Evolutionary conservation across 345 rosid species (phyloP).

Genomic region (Lumnitzera littorea): DNA sequence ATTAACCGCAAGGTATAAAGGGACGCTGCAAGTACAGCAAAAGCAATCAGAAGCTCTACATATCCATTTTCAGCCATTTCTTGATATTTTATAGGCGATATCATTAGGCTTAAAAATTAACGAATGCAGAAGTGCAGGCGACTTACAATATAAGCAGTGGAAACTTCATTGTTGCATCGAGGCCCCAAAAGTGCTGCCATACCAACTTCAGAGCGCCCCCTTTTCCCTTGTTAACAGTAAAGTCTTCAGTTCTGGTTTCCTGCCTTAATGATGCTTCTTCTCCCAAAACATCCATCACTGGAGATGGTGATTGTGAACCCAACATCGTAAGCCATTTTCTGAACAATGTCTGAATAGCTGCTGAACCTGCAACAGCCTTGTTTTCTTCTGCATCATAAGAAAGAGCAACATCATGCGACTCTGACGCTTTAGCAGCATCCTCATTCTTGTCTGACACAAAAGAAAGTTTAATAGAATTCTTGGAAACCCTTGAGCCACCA

Average conservation of each 20-base stretch:
- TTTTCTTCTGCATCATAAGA: constrained; percentile 56
- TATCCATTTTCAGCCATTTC: too few relatives aligned
- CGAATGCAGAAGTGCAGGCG: neutral
- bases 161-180: constrained; percentile 66
- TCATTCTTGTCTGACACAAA: constrained; percentile 61
- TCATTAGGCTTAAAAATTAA: neutral
- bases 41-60: neutral
- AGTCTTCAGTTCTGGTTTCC: constrained; percentile 15
- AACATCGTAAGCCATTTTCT: constrained; percentile 72
- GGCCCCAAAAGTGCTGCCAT: constrained; percentile 51
- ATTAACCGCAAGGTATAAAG: constrained; percentile 55
- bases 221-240: constrained; percentile 12
- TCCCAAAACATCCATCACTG: constrained; percentile 10
- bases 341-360: constrained; percentile 68
- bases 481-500: constrained; percentile 43
- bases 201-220: constrained; percentile 29
- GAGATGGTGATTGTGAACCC: constrained; percentile 37
- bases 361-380: constrained; percentile 46
- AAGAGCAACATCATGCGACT: constrained; percentile 50
- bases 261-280: constrained; percentile 37
- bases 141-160: constrained; percentile 80
- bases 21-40: constrained; percentile 42
- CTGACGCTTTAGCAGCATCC: constrained; percentile 47
- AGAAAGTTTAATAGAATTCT: constrained; percentile 55
- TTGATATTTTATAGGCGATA: neutral